phyloP scores from a whole-genome alignment of 2,329 filamentous ascomycete species.

The Tolypocladium paradoxum region DNA sequence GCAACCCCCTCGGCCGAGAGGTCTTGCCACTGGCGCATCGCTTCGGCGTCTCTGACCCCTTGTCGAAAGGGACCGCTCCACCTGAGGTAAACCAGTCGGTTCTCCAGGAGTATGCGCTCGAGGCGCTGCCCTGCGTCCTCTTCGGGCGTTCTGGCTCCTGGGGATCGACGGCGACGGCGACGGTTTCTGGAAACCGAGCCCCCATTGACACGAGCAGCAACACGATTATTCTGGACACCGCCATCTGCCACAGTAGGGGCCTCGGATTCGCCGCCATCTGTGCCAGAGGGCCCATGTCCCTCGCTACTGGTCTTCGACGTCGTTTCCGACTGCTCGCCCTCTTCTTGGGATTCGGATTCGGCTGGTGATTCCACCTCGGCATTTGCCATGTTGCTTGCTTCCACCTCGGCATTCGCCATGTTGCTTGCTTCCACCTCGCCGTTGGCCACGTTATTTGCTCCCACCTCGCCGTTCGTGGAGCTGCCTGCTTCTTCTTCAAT shows the following conservation, averaged over 20 bases:
- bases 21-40: neutral
- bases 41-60: neutral
- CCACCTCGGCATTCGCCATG: neutral
- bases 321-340: neutral
- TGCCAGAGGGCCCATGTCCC: neutral
- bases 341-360: neutral
- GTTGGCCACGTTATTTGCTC: too few relatives aligned
- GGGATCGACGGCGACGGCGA: neutral
- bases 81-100: too few relatives aligned
- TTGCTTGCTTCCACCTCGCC: neutral
- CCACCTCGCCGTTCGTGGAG: neutral
- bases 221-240: neutral
- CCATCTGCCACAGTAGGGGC: neutral
- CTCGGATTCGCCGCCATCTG: neutral
- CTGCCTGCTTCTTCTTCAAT: neutral
- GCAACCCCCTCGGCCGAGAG: slow-evolving; percentile 1
- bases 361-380: neutral
- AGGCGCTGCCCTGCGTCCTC: neutral
- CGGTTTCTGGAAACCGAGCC: too few relatives aligned
- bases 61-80: neutral
- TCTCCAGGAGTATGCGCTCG: neutral
- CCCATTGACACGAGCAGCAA: neutral
- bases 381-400: neutral
- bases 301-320: neutral
- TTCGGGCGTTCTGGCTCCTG: neutral